These are phyloP conservation scores for Amylocarpus encephaloides DNA, from an alignment of 2,329 filamentous ascomycete species.

Conservation along the genomic window DNA sequence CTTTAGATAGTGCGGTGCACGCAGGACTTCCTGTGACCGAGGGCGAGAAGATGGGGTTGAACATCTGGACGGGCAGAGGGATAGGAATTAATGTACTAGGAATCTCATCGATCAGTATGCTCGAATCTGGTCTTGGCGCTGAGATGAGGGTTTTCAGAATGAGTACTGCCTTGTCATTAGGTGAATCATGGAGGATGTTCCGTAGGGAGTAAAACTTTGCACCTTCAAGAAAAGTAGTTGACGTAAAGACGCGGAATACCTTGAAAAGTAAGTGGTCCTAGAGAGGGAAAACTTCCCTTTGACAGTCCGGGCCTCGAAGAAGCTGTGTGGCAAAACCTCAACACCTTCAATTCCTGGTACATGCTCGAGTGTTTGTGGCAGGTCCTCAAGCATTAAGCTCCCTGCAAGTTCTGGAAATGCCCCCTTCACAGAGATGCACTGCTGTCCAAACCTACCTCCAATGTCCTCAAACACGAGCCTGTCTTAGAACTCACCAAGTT, in stretches of 20 bases:
- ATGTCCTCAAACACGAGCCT: conserved; percentile 35
- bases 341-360: conserved; percentile 29
- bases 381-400: conserved; percentile 37
- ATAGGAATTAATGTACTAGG: too few relatives aligned
- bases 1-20: conserved; percentile 50
- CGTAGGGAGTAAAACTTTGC: conserved; percentile 32
- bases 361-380: conserved; percentile 17
- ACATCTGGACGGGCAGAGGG: conserved; percentile 40
- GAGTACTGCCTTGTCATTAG: conserved; percentile 27
- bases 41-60: conserved; percentile 51
- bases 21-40: conserved; percentile 47
- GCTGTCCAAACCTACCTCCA: conserved; percentile 36
- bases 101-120: conserved; percentile 40
- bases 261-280: too few relatives aligned
- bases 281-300: conserved; percentile 10
- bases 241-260: neutral
- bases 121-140: conserved; percentile 33
- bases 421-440: conserved; percentile 20
- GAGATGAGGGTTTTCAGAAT: conserved; percentile 23
- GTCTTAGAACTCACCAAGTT: neutral
- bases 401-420: conserved; percentile 3
- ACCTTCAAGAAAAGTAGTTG: neutral
- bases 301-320: conserved; percentile 28
- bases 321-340: conserved; percentile 24
- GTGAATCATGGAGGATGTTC: conserved; percentile 36